phyloP scores from a whole-genome alignment of 169 alveolate species.

The Plasmodium sp. region DNA sequence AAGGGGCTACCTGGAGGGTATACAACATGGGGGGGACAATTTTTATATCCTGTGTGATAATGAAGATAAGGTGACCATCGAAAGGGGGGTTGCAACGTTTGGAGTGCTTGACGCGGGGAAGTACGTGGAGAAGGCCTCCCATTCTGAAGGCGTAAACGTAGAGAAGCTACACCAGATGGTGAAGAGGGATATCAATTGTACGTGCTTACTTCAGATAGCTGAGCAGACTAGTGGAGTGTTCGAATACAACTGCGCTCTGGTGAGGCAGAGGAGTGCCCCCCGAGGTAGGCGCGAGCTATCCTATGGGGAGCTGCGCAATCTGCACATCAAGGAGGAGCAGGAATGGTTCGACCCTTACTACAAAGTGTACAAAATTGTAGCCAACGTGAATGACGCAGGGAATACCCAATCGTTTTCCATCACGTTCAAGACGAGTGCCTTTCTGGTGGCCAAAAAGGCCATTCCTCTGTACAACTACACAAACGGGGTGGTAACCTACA shows the following conservation, averaged over 20 bases:
- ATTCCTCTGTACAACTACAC: constrained; percentile 55
- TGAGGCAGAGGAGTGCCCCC: neutral
- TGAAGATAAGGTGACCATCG: neutral
- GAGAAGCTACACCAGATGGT: constrained; percentile 16
- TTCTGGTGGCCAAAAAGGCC: neutral
- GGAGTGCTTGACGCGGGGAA: neutral
- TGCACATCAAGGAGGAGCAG: neutral
- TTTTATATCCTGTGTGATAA: constrained; percentile 33
- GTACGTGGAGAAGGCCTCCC: neutral
- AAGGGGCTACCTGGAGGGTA: constrained; percentile 9
- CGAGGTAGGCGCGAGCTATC: neutral
- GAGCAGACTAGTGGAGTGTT: constrained; percentile 32
- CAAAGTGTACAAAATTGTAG: constrained; percentile 45
- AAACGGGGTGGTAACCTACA: constrained; percentile 7
- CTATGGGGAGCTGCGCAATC: neutral
- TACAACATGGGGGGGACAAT: neutral
- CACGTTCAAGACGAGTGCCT: constrained; percentile 27
- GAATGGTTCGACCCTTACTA: neutral
- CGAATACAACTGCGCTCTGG: constrained; percentile 33
- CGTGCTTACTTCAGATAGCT: neutral
- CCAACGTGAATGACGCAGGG: constrained; percentile 4
- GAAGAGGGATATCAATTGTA: constrained; percentile 1
- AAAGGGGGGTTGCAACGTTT: neutral
- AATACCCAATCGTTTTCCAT: neutral
- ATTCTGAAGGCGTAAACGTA: neutral